phyloP scores from a whole-genome alignment of 768 basidiomycete genomes.

The Xanthoconium stramineum region DNA sequence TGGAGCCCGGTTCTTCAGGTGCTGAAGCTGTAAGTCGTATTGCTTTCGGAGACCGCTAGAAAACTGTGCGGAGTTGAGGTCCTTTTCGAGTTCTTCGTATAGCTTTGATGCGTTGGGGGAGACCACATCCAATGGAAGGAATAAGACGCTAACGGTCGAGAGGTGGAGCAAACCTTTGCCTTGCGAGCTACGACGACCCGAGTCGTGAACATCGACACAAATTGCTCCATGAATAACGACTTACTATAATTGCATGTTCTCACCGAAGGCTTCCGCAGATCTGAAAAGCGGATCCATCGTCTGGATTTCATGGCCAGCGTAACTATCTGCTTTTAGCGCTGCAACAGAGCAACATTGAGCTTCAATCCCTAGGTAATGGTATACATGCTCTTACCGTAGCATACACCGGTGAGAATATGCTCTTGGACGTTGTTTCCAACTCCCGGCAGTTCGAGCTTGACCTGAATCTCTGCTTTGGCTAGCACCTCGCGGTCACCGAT shows the following conservation, averaged over 20 bases:
- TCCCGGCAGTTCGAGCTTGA: not conserved
- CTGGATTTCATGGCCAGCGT: not conserved
- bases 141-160: not conserved
- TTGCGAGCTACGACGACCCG: not conserved
- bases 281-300: slow-evolving; percentile 1
- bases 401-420: not conserved
- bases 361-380: not conserved
- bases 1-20: not conserved
- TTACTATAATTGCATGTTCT: not conserved
- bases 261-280: not conserved
- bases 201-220: not conserved
- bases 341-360: not conserved
- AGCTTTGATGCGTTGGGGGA: not conserved
- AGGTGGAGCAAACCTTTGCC: slow-evolving; percentile 1
- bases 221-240: not conserved
- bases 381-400: not conserved
- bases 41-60: slow-evolving; percentile 1
- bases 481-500: slow-evolving; percentile 1
- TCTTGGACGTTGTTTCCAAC: slow-evolving; percentile 7
- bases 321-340: not conserved
- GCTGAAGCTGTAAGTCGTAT: slow-evolving; percentile 1
- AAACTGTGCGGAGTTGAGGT: not conserved
- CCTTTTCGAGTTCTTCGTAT: not conserved
- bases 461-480: not conserved
- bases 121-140: not conserved